phyloP scores from a whole-genome alignment of 148 eudicot species.

The Camellia granthamiana region DNA sequence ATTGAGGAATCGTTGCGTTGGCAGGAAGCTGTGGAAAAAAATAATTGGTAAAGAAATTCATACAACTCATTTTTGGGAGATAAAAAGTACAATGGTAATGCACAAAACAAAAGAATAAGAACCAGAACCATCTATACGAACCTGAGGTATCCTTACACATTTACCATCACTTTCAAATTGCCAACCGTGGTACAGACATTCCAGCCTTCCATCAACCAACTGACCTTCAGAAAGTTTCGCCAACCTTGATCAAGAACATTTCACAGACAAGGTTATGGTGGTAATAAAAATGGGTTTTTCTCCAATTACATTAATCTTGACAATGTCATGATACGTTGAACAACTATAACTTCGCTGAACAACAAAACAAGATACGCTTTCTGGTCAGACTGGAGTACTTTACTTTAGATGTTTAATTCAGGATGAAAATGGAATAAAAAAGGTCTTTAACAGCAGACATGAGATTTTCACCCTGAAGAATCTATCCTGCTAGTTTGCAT shows the following conservation, averaged over 20 bases:
- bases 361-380: no score
- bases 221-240: slow-evolving; percentile 98
- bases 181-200: slow-evolving; percentile 97
- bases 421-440: no score
- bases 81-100: no score
- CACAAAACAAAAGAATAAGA: neutral
- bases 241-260: slow-evolving; percentile 40
- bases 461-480: no score
- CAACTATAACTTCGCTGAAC: no score
- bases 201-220: slow-evolving; percentile 74
- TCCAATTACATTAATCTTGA: no score
- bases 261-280: neutral
- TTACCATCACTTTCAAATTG: slow-evolving; percentile 92
- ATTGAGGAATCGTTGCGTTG: slow-evolving; percentile 74
- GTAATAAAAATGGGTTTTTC: neutral
- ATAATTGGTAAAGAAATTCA: slow-evolving; percentile 1
- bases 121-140: slow-evolving; percentile 13
- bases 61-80: no score
- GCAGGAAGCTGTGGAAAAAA: slow-evolving; percentile 54
- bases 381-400: no score
- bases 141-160: slow-evolving; percentile 97
- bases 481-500: no score
- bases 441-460: no score
- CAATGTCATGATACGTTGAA: no score
- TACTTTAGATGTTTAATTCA: no score